Conservation (phyloP, 2,329 filamentous ascomycete genomes). For the Penicillium sp. region DNA sequence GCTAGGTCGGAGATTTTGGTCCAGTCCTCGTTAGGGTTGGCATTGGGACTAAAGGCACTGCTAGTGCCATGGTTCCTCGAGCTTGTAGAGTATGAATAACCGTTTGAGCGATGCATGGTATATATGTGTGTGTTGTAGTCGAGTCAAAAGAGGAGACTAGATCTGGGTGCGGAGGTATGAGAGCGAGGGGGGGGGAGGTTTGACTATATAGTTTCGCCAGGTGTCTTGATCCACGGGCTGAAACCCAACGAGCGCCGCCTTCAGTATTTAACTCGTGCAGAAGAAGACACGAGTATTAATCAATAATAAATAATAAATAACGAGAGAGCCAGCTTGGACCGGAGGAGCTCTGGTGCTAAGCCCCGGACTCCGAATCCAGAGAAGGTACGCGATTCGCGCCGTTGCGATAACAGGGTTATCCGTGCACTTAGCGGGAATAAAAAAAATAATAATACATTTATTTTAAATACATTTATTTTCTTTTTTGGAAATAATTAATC, state of each 20-base stretch:
- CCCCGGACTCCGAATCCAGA: constrained; percentile 27
- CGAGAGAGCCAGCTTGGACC: constrained; percentile 26
- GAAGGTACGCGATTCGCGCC: constrained; percentile 22
- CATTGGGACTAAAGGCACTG: constrained; percentile 92
- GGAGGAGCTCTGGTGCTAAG: constrained; percentile 26
- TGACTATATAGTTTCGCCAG: constrained; percentile 32
- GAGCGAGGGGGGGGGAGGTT: constrained; percentile 16
- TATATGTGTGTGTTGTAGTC: not conserved
- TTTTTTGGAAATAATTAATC: constrained; percentile 13
- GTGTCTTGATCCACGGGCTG: constrained; percentile 17
- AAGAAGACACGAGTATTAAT: constrained; percentile 4
- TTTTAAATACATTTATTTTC: constrained; percentile 14
- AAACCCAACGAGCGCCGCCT: constrained; percentile 21
- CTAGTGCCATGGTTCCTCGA: constrained; percentile 78
- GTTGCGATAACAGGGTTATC: constrained; percentile 29
- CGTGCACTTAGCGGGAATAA: constrained; percentile 22
- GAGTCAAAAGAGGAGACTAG: constrained; percentile 4
- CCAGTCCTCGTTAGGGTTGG: constrained; percentile 97
- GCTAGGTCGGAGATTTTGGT: constrained; percentile 98
- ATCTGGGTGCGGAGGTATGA: constrained; percentile 4
- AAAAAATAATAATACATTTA: constrained; percentile 5
- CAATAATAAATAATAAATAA: constrained; percentile 17
- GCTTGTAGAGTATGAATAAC: constrained; percentile 35
- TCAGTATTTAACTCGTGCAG: constrained; percentile 24
- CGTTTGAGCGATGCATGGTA: constrained; percentile 40